phyloP scores from a whole-genome alignment of 2,329 filamentous ascomycete species.

The Acrocalymma vagum region DNA sequence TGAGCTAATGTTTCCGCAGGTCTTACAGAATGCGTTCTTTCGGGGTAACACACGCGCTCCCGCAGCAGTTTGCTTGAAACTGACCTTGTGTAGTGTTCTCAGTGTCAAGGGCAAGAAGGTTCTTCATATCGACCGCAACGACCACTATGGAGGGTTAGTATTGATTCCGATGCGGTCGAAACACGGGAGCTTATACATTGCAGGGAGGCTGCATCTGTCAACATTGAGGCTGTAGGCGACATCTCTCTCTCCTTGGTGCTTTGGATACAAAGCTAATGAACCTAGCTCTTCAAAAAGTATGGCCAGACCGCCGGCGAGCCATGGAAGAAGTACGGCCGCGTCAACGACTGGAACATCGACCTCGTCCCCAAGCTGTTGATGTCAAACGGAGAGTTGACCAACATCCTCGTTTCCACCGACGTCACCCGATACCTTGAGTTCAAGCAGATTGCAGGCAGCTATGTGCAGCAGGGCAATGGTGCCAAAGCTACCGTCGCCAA shows the following conservation, averaged over 20 bases:
- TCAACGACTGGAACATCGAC: slow-evolving; percentile 99
- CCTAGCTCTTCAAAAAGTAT: slow-evolving; percentile 94
- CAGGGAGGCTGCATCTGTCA: slow-evolving; percentile 94
- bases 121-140: slow-evolving; percentile 97
- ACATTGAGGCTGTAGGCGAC: slow-evolving; percentile 81
- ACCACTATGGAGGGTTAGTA: slow-evolving; percentile 95
- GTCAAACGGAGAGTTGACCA: slow-evolving; percentile 97
- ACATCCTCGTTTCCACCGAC: slow-evolving; percentile 96
- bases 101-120: slow-evolving; percentile 99
- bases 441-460: slow-evolving; percentile 85
- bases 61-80: slow-evolving; percentile 5
- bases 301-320: slow-evolving; percentile 87
- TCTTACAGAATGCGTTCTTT: slow-evolving; percentile 98
- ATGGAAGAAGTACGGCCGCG: slow-evolving; percentile 96
- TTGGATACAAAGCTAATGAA: no score
- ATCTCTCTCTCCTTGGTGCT: no score
- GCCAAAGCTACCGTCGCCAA: slow-evolving; percentile 92
- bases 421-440: slow-evolving; percentile 63
- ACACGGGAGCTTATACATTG: slow-evolving; percentile 30
- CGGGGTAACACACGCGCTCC: slow-evolving; percentile 71
- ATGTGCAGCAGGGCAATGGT: slow-evolving; percentile 87
- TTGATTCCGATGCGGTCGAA: slow-evolving; percentile 13
- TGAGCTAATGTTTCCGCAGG: slow-evolving; percentile 64
- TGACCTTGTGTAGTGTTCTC: slow-evolving; percentile 71
- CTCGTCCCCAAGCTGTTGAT: slow-evolving; percentile 98